Evolutionary conservation across 2,329 filamentous ascomycete genomes (phyloP), one percentile per base, ranked within the genome.

Genomic region (Nothopassalora personata): DNA sequence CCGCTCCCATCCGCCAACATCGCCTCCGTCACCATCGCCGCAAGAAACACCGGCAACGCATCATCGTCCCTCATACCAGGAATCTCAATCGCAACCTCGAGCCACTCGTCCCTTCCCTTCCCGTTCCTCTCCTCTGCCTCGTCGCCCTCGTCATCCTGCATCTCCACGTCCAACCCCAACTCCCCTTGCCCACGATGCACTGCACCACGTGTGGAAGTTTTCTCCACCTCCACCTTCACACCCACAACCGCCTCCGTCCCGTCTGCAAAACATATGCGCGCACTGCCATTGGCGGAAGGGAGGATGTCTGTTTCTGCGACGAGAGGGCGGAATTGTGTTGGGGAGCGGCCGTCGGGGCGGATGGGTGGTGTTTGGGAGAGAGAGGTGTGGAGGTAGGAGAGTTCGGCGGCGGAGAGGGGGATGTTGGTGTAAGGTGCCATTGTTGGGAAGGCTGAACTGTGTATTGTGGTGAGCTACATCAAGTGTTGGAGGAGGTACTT

Each of bases 191-290:
- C 43, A 34, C 5, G 8, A 27, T 19, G 33, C 1, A 50, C 11
- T 13, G 49, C 59, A 8, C 66, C 66, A 57, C 70, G 70, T 62
- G 63, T 63, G 68, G 67, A 65, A 52, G 87, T 91, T 78, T 84
- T 87, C 74, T 96, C 91, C 4, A 97, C 90, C 76, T 97, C 93
- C 0, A 90, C 91, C 77, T 97, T 99, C 61, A 97, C 87, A 49
- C 94, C 94, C 5, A 97, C 94, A 61, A 99, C 88, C 6, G 94
- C 94, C 75, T 99, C 94, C 1, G 91, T 96, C 53, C 94, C 94
- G 73, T 99, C 94, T 3, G 91, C 86, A 72, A 97, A 95, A 66
- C 93, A 96, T 50, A 99, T 88, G 34, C 95, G 86, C 60, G 94
- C 93, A 75, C 90, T 95, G 61, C 94, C 94, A 71, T 97, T 96